A percentile compares a stretch with the other conserved stretches of the same genome.
Conservation (phyloP, 2,329 filamentous ascomycete species). For the Ophiostoma sp. region DNA sequence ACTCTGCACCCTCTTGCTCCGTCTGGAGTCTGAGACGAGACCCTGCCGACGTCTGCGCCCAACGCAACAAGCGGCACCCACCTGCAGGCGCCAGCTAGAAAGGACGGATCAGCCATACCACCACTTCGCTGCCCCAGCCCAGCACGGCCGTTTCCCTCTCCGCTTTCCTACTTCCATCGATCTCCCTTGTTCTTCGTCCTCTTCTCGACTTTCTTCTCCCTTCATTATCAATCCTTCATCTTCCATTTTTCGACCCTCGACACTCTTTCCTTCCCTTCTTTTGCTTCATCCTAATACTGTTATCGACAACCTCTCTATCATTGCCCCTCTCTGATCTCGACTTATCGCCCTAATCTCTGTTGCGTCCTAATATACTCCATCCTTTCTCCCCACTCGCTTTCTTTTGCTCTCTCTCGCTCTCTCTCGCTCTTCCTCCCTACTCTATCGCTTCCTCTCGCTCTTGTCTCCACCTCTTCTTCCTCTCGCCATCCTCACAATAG, state of each 20-base stretch:
- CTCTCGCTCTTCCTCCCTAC: background rate
- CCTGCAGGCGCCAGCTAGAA: constrained; percentile 1
- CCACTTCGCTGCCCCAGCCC: constrained; percentile 15
- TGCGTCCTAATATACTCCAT: constrained; percentile 9
- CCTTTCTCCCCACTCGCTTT: background rate
- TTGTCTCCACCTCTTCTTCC: background rate
- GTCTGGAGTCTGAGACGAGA: constrained; percentile 14
- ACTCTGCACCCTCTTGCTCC: background rate
- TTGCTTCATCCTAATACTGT: background rate
- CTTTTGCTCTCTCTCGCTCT: background rate
- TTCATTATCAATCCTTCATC: background rate
- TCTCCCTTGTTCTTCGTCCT: background rate
- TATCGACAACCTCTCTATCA: background rate
- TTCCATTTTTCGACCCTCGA: background rate
- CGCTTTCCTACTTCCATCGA: constrained; percentile 7
- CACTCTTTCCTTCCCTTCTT: background rate
- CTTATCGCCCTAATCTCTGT: background rate
- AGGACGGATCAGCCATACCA: background rate
- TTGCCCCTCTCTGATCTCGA: background rate
- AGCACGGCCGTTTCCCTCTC: constrained; percentile 15
- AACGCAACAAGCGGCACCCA: constrained; percentile 15
- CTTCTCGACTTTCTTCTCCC: constrained; percentile 13
- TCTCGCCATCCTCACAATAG: constrained; percentile 2
- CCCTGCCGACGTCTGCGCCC: constrained; percentile 18
- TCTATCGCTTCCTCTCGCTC: constrained; percentile 6